phyloP scores from a whole-genome alignment of 202 grass and related monocot species.

The Dendrocalamus latiflorus region DNA sequence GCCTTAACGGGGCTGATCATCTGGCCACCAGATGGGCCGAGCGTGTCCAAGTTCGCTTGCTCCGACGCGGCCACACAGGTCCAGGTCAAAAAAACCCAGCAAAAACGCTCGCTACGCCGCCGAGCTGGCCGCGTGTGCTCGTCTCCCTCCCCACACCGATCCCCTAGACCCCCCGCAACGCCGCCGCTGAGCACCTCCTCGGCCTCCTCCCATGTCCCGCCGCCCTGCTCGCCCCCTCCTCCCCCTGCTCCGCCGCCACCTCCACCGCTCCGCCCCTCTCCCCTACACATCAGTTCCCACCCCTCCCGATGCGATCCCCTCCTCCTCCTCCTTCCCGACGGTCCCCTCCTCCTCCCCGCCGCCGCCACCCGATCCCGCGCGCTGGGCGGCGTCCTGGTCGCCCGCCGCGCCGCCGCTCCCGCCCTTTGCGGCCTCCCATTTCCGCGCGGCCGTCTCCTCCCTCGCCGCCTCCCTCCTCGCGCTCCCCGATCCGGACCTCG shows the following conservation, averaged over 20 bases:
- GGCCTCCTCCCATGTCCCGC: conserved; percentile 33
- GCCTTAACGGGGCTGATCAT: too few species aligned
- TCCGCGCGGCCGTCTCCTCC: conserved; percentile 34
- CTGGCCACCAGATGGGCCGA: background rate
- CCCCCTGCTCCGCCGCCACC: conserved; percentile 17
- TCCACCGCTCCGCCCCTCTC: background rate
- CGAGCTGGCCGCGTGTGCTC: conserved; percentile 6
- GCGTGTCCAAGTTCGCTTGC: background rate
- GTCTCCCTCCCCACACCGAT: background rate
- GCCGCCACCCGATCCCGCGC: background rate
- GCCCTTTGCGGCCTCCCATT: conserved; percentile 26
- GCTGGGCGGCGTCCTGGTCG: background rate
- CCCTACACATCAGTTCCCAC: background rate
- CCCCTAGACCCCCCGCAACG: conserved; percentile 32
- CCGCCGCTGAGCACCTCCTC: conserved; percentile 1
- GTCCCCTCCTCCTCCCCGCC: background rate
- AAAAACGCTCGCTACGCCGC: background rate
- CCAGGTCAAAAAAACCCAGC: background rate
- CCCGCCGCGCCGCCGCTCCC: conserved; percentile 16
- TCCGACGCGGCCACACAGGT: background rate
- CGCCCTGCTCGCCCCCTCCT: conserved; percentile 27
- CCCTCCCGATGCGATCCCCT: conserved; percentile 30
- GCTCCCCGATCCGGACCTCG: conserved; percentile 19
- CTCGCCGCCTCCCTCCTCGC: conserved; percentile 32
- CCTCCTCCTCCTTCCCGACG: conserved; percentile 21